Percentiles rank a stretch among this genome's conserved stretches.
These are phyloP conservation scores for Bacidia gigantensis DNA, from an alignment of 495 filamentous ascomycete genomes.

Conservation along the genomic window DNA sequence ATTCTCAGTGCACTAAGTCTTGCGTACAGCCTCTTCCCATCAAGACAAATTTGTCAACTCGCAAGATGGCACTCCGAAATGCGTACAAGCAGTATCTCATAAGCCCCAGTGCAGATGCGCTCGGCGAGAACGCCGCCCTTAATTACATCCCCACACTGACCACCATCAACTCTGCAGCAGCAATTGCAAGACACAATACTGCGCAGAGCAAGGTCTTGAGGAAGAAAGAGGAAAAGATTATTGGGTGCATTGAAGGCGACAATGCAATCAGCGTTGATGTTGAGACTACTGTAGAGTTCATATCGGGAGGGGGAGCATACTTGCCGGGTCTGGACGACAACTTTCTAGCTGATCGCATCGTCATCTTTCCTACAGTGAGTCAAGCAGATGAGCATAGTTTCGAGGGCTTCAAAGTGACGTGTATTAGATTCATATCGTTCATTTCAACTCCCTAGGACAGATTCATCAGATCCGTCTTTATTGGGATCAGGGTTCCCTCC, in stretches of 20 bases:
- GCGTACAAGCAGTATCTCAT: conserved; percentile 69
- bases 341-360: conserved; percentile 72
- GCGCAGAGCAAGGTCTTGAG: conserved; percentile 47
- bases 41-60: not conserved
- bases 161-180: conserved; percentile 48
- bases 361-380: conserved; percentile 71
- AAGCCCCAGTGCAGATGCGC: conserved; percentile 46
- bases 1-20: too few species aligned
- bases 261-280: conserved; percentile 60
- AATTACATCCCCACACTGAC: conserved; percentile 89
- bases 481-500: conserved; percentile 89
- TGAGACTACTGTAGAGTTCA: conserved; percentile 73
- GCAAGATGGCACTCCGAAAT: conserved; percentile 36
- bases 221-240: conserved; percentile 66
- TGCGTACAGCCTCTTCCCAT: not conserved
- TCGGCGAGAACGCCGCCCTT: conserved; percentile 60
- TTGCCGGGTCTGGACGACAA: conserved; percentile 88
- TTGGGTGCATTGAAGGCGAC: conserved; percentile 56
- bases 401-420: conserved; percentile 1
- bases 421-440: conserved; percentile 73
- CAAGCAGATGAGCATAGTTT: not conserved
- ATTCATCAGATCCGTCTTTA: conserved; percentile 75
- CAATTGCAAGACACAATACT: conserved; percentile 65
- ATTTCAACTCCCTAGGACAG: conserved; percentile 59
- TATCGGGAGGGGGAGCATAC: conserved; percentile 68